A percentile compares a stretch with the other conserved stretches of the same genome.
Evolutionary conservation across 495 filamentous ascomycete species (phyloP).

Genomic region (Penicillium samsonianum): DNA sequence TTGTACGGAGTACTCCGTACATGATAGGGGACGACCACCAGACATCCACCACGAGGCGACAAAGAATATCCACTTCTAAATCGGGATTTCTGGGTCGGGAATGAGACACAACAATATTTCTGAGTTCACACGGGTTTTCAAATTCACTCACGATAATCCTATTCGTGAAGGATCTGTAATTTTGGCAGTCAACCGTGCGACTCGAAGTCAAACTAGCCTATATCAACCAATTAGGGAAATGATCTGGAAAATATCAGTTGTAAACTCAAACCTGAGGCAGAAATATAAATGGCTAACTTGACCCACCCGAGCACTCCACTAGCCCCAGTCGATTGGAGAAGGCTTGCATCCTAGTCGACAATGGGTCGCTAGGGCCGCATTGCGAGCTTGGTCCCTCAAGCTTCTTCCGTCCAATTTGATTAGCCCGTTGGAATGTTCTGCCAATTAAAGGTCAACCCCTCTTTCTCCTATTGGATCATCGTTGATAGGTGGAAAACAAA

Average conservation of each 20-base stretch:
- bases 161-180: not conserved
- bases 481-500: not conserved
- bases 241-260: not conserved
- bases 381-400: not conserved
- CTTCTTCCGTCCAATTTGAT: not conserved
- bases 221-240: not conserved
- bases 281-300: not conserved
- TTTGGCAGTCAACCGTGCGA: not conserved
- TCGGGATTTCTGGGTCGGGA: not conserved
- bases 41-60: not conserved
- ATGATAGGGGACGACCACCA: not conserved
- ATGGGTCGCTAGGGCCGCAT: not conserved
- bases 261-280: not conserved
- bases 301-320: not conserved
- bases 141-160: not conserved
- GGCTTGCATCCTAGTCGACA: not conserved
- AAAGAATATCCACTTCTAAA: not conserved
- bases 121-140: not conserved
- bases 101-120: not conserved
- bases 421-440: not conserved
- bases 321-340: not conserved
- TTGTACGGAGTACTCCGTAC: not conserved
- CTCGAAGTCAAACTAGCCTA: not conserved
- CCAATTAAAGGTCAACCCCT: not conserved
- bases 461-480: not conserved